Conservation (phyloP, 768 basidiomycete genomes). For the Phylloporus sp. region DNA sequence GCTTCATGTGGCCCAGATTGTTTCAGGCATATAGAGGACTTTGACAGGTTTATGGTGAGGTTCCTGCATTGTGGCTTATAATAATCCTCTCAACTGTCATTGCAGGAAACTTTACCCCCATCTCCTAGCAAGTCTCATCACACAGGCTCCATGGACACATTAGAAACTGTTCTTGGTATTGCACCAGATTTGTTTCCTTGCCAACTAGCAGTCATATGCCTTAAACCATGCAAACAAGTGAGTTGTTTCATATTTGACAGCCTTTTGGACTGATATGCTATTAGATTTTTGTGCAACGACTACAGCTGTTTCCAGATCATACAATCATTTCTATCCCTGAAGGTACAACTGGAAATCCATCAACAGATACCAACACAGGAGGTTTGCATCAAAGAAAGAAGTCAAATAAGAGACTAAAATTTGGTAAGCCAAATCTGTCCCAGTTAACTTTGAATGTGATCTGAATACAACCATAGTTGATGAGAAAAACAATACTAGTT, state of each 20-base stretch:
- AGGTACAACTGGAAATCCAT: neutral
- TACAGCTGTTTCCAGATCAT: constrained; percentile 16
- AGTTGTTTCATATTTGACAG: no score
- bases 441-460: neutral
- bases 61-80: rapidly evolving
- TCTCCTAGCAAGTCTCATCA: constrained; percentile 5
- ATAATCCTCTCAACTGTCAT: neutral
- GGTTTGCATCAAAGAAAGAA: constrained; percentile 2
- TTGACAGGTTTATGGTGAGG: constrained; percentile 21
- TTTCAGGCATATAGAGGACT: constrained; percentile 24
- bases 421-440: constrained; percentile 11
- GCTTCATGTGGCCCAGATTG: constrained; percentile 31
- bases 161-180: constrained; percentile 37
- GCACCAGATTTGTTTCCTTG: constrained; percentile 47
- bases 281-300: constrained; percentile 20
- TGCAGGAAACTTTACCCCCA: constrained; percentile 23
- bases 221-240: constrained; percentile 46
- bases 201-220: constrained; percentile 43
- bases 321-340: constrained; percentile 9
- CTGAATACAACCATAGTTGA: constrained; percentile 14
- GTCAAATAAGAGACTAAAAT: constrained; percentile 1
- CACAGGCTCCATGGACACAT: constrained; percentile 11
- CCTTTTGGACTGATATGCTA: neutral
- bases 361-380: neutral
- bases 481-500: rapidly evolving